Conservation (phyloP, 345 rosid genomes). For the Syzygium jambos region DNA sequence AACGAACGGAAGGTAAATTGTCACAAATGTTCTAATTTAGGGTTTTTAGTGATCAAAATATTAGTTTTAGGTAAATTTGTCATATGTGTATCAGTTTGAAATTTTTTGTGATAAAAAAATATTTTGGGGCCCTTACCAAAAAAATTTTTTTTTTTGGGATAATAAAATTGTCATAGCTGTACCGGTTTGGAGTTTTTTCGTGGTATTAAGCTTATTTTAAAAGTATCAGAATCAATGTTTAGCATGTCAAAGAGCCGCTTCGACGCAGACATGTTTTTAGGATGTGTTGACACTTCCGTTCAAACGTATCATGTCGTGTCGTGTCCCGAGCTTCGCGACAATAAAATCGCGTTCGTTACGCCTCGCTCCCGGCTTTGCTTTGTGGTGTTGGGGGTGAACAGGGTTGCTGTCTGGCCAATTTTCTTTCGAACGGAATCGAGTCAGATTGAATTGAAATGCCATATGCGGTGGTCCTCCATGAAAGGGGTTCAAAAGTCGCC, state of each 20-base stretch:
- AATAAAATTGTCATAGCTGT: too few species aligned
- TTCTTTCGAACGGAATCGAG: not conserved
- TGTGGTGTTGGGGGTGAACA: not conserved
- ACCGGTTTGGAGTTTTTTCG: too few species aligned
- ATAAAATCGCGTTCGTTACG: fast-evolving
- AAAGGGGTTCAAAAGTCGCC: not conserved
- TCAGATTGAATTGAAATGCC: not conserved
- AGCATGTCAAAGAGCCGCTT: not conserved
- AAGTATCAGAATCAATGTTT: not conserved
- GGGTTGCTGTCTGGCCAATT: not conserved
- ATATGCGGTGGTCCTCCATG: not conserved
- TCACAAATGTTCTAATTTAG: too few species aligned
- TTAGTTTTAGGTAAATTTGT: too few species aligned
- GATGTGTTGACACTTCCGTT: not conserved
- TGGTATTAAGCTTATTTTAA: not conserved
- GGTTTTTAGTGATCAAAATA: too few species aligned
- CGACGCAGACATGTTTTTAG: not conserved
- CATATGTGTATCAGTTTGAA: too few species aligned
- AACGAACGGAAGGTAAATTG: too few species aligned
- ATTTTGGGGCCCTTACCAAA: too few species aligned
- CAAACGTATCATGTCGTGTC: not conserved
- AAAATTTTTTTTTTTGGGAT: too few species aligned
- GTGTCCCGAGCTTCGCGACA: not conserved
- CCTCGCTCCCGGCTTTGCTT: not conserved
- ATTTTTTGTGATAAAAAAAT: too few species aligned